These are phyloP conservation scores for Gossypioides kirkii DNA, from an alignment of 345 rosid genomes.

Conservation along the genomic window DNA sequence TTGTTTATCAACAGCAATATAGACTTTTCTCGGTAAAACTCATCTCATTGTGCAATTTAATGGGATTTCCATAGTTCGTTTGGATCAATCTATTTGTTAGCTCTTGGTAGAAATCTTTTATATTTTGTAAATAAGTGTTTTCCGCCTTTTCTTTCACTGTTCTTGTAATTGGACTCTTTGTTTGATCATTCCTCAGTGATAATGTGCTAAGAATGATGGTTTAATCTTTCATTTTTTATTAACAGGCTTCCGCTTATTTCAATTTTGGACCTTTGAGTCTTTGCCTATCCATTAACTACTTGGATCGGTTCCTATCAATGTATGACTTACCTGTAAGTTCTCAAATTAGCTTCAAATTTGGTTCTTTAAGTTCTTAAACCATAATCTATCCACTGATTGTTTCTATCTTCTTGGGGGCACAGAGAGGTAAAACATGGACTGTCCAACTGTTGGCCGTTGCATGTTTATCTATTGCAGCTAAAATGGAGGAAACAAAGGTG, in stretches of 20 bases:
- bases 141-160: too few species aligned
- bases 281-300: constrained; percentile 55
- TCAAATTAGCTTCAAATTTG: neutral
- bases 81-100: too few species aligned
- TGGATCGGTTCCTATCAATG: constrained; percentile 68
- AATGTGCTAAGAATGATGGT: neutral
- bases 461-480: constrained; percentile 67
- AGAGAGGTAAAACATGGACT: constrained; percentile 58
- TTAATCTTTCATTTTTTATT: constrained; percentile 9
- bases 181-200: too few species aligned
- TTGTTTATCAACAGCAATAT: too few species aligned
- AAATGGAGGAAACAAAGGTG: constrained; percentile 59
- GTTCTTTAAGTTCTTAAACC: neutral
- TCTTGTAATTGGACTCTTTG: too few species aligned
- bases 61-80: too few species aligned
- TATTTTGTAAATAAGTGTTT: too few species aligned
- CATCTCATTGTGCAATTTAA: too few species aligned
- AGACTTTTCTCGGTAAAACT: too few species aligned
- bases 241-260: constrained; percentile 58
- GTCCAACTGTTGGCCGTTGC: constrained; percentile 61
- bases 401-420: neutral
- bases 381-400: neutral
- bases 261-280: constrained; percentile 51
- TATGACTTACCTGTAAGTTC: constrained; percentile 63
- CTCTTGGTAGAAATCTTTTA: too few species aligned